A percentile compares a stretch with the other conserved stretches of the same genome.
These are phyloP conservation scores for Fraxinus cuspidata DNA, from an alignment of 257 asterid species.

Conservation along the genomic window DNA sequence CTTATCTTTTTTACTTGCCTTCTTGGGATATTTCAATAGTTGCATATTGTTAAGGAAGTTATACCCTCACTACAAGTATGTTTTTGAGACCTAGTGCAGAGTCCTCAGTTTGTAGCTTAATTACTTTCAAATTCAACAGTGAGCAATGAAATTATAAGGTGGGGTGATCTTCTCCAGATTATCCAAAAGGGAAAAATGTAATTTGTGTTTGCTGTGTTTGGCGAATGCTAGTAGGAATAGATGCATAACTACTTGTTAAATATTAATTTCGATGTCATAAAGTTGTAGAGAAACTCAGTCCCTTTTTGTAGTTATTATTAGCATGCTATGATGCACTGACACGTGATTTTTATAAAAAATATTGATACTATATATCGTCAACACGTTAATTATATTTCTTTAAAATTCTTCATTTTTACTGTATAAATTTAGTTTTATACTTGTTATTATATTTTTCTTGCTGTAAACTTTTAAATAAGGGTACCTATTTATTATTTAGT, in stretches of 20 bases:
- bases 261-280: neutral
- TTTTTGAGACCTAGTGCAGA: conserved; percentile 20
- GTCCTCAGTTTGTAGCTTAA: neutral
- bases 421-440: too few species aligned
- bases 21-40: neutral
- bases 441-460: too few species aligned
- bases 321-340: neutral
- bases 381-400: too few species aligned
- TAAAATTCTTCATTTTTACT: too few species aligned
- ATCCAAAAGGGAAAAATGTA: neutral
- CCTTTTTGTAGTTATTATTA: neutral
- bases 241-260: neutral
- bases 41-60: conserved; percentile 4
- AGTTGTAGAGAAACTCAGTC: neutral
- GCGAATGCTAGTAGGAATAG: neutral
- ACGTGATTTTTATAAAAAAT: too few species aligned
- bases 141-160: neutral
- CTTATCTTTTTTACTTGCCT: conserved; percentile 5
- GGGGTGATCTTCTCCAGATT: neutral
- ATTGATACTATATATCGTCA: too few species aligned
- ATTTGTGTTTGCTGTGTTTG: neutral
- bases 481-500: too few species aligned
- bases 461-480: too few species aligned
- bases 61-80: conserved; percentile 10
- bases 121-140: neutral